Percentiles rank a stretch among this genome's conserved stretches.
These are phyloP conservation scores for Chalaropsis ovoidea DNA, from an alignment of 2,329 filamentous ascomycete species.

Conservation along the genomic window DNA sequence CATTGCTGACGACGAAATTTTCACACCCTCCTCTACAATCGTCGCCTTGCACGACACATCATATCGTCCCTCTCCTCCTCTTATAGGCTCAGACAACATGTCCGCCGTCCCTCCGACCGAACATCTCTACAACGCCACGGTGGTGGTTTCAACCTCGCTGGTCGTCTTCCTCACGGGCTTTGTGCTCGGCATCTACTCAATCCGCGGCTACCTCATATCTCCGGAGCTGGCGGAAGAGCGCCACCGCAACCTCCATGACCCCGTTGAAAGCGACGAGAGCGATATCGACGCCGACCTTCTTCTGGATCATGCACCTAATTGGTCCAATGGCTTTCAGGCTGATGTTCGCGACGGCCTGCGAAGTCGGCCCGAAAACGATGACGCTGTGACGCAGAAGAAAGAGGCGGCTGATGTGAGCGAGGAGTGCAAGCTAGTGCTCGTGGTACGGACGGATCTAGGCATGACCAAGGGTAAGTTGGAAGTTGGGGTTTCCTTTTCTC, in stretches of 20 bases:
- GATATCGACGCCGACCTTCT: conserved; percentile 53
- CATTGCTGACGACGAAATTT: no score
- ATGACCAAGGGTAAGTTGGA: conserved; percentile 78
- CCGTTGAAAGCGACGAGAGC: conserved; percentile 58
- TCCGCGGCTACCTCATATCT: conserved; percentile 50
- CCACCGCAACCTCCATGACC: conserved; percentile 46
- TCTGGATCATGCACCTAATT: conserved; percentile 58
- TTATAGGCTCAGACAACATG: neutral
- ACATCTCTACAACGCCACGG: conserved; percentile 39
- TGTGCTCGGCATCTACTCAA: conserved; percentile 66
- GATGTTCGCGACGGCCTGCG: conserved; percentile 49
- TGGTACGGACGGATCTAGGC: conserved; percentile 85
- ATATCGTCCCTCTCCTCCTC: no score
- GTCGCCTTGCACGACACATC: no score
- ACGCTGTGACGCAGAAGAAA: conserved; percentile 26
- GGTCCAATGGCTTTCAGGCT: conserved; percentile 51
- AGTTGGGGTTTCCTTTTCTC: neutral
- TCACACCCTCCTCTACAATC: no score
- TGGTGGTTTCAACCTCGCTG: conserved; percentile 64
- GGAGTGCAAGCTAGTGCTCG: conserved; percentile 88
- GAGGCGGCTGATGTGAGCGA: conserved; percentile 43
- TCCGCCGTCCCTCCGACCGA: conserved; percentile 33
- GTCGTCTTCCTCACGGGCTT: conserved; percentile 68
- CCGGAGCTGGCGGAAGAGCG: conserved; percentile 48
- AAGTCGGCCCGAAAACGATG: conserved; percentile 29